A percentile compares a stretch with the other conserved stretches of the same genome.
Conservation (phyloP, 176 grass and related monocot genomes). For the Lolium perenne region DNA sequence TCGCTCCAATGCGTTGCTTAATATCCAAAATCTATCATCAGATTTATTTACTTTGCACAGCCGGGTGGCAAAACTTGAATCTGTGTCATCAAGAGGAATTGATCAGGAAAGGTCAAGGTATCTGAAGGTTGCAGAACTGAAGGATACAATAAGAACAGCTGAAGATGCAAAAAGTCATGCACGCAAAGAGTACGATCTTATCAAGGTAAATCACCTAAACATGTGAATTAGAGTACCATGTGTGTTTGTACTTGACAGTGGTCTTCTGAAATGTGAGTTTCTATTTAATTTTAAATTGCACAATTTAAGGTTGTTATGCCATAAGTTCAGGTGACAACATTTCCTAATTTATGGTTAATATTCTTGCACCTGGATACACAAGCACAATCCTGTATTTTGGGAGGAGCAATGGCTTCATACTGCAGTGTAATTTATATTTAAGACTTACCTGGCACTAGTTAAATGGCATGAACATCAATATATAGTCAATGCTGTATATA, state of each 20-base stretch:
- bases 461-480: background rate
- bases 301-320: background rate
- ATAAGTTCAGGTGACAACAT: conserved; percentile 23
- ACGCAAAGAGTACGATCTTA: conserved; percentile 69
- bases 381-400: background rate
- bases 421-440: conserved; percentile 26
- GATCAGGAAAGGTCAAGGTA: conserved; percentile 66
- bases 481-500: background rate
- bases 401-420: background rate
- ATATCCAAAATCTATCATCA: conserved; percentile 65
- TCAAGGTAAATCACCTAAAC: conserved; percentile 68
- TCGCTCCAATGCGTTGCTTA: conserved; percentile 72
- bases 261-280: conserved; percentile 32
- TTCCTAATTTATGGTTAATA: conserved; percentile 2
- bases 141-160: conserved; percentile 65
- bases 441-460: background rate
- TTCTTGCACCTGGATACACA: conserved; percentile 1
- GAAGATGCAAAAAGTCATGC: conserved; percentile 76
- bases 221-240: conserved; percentile 1
- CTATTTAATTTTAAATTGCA: conserved; percentile 13
- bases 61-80: conserved; percentile 68
- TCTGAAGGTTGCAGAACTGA: conserved; percentile 76
- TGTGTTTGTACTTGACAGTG: conserved; percentile 6
- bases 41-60: conserved; percentile 69
- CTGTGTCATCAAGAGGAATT: conserved; percentile 69